Conservation (phyloP, 306 rosid genomes). For the Cyclanthera cordifolia region DNA sequence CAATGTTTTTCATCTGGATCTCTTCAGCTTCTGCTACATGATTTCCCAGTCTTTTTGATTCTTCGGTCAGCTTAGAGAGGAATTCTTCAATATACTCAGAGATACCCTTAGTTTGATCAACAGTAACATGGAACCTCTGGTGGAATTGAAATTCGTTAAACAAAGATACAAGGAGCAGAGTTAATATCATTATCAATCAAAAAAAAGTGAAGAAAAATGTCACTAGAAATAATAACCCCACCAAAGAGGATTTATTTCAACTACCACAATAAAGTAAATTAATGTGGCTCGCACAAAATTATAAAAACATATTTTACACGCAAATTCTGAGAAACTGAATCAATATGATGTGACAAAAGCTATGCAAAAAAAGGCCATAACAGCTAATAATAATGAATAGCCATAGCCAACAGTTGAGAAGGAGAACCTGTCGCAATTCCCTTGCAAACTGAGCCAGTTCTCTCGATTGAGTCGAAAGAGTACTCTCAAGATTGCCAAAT, state of each 20-base stretch:
- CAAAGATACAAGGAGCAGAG: neutral
- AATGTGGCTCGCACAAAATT: neutral
- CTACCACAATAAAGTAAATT: neutral
- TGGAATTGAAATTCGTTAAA: constrained; percentile 17
- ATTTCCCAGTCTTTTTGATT: constrained; percentile 51
- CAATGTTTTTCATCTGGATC: constrained; percentile 45
- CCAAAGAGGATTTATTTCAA: neutral
- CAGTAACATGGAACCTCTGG: constrained; percentile 50
- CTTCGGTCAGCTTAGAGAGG: constrained; percentile 47
- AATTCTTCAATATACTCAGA: constrained; percentile 62
- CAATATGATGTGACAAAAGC: neutral
- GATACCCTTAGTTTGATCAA: constrained; percentile 52
- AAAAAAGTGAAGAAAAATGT: neutral
- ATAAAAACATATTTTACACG: neutral
- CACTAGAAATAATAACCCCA: neutral
- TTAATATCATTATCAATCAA: neutral
- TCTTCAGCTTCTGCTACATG: constrained; percentile 39
- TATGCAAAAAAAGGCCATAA: neutral
- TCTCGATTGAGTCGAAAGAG: constrained; percentile 60
- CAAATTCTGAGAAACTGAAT: neutral
- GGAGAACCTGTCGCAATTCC: constrained; percentile 57
- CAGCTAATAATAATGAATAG: neutral
- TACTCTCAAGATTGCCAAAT: constrained; percentile 53
- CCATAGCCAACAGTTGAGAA: neutral
- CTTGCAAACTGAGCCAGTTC: constrained; percentile 54